Base-by-base conservation (phyloP, 2,329 filamentous ascomycete genomes). In the Exophiala spinifera region DNA sequence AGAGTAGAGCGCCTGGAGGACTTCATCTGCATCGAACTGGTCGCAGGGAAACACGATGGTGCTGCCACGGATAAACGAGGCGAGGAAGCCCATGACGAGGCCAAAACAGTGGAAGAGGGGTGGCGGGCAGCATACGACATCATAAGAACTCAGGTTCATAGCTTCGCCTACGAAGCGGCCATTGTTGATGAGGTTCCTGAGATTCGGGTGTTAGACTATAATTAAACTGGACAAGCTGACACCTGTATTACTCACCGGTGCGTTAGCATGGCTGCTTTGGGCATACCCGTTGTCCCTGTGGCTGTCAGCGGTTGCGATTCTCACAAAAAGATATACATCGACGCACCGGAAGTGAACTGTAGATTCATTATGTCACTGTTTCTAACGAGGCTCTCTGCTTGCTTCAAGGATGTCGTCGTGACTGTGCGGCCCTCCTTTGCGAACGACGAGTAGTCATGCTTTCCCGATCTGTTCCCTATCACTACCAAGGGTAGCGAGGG, bases 21-120 rank as follows among this genome's bases (percentile, higher is more conserved):
- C 81, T 1, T 88, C 87, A 1, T 76, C 71, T 0, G 92, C 86
- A 66, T 95, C 85, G 72, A 97, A 97, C 0, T 89, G 87, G 63
- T 95, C 91, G 10, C 84, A 82, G 0, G 92, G 89, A 65, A 96
- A 91, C 3, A 96, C 81, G 59, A 96, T 88, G n/a, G 85, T 77
- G 0, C 89, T 84, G 55, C 90, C 79, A 56, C 87, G 84, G 0
- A 91, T 95, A 0, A 88, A 90, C 0, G 89, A 92, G 0, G 91
- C 91, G 87, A 96, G 94, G 73, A 94, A 94, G n/a, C 92, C 92
- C 1, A 96, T 76, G 3, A 96, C 86, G 65, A 81, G 86, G 47
- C 92, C 92, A 70, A 97, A 97, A 74, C 92, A 97, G 75, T 78
- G 75, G 47, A 77, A 77, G 1, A 77, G 64, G 4, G 75, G 82